These are phyloP conservation scores for Geotrichum restrictum DNA, from an alignment of 1,139 yeast species.

Conservation along the genomic window DNA sequence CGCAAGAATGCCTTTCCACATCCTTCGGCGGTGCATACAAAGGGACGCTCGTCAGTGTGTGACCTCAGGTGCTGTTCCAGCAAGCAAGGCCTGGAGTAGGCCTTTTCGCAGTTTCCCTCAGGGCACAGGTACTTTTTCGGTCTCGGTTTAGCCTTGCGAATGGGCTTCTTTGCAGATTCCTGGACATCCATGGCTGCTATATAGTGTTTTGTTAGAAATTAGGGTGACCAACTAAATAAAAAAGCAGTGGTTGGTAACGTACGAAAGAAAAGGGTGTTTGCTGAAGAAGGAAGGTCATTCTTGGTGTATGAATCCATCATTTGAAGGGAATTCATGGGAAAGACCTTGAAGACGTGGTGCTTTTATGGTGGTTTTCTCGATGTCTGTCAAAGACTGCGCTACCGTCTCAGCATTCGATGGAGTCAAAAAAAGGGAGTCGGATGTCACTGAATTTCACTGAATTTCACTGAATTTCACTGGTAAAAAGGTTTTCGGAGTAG, in stretches of 20 bases:
- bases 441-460: no score
- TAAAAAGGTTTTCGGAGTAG: not conserved
- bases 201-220: not conserved
- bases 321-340: not conserved
- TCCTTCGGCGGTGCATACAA: constrained; percentile 49
- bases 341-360: not conserved
- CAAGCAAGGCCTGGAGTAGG: constrained; percentile 76
- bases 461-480: not conserved
- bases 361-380: not conserved
- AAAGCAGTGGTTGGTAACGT: constrained; percentile 3
- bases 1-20: constrained; percentile 69
- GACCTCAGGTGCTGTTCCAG: constrained; percentile 70
- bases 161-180: not conserved
- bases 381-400: constrained; percentile 11
- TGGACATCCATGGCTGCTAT: not conserved
- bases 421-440: not conserved
- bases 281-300: not conserved
- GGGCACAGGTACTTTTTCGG: constrained; percentile 60
- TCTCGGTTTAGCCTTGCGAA: constrained; percentile 36
- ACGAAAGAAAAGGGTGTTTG: constrained; percentile 4
- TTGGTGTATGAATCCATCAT: constrained; percentile 4
- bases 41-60: constrained; percentile 79
- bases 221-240: not conserved
- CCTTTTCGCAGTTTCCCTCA: constrained; percentile 63
- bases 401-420: no score